Percentiles rank a stretch among this genome's conserved stretches.
Evolutionary conservation across 805 yeast species (phyloP).

Genomic region (Teunomyces cretensis): DNA sequence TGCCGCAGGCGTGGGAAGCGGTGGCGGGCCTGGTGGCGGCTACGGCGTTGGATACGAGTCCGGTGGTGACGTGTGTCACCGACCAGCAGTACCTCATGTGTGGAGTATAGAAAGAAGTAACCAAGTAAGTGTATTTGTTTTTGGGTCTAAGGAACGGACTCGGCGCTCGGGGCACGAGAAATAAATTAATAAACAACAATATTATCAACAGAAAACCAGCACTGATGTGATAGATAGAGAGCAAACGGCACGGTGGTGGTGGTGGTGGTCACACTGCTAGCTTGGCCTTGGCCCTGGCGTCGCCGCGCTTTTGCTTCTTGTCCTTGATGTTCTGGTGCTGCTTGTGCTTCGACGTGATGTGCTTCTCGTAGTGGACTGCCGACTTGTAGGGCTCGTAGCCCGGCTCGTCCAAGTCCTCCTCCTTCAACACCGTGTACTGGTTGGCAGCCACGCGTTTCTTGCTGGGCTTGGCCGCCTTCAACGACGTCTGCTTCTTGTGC

Average conservation of each 20-base stretch:
- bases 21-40: constrained; percentile 3
- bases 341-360: constrained; percentile 13
- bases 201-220: no score
- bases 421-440: constrained; percentile 17
- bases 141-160: no score
- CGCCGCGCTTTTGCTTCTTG: constrained; percentile 14
- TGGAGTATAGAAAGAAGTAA: not conserved
- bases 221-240: no score
- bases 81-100: constrained; percentile 15
- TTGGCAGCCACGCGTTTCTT: constrained; percentile 10
- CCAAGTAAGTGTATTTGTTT: no score
- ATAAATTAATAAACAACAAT: no score
- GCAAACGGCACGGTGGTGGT: no score
- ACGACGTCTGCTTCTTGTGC: constrained; percentile 1
- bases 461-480: constrained; percentile 6
- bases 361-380: constrained; percentile 19
- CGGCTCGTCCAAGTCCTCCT: constrained; percentile 13
- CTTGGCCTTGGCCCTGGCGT: constrained; percentile 1
- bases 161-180: no score
- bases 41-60: constrained; percentile 8
- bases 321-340: constrained; percentile 18
- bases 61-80: constrained; percentile 18
- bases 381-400: constrained; percentile 16
- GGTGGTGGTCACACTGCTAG: no score
- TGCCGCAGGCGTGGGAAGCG: constrained; percentile 9